A percentile compares a stretch with the other conserved stretches of the same genome.
phyloP scores from a whole-genome alignment of 75 land plant species.

The Picea glauca region DNA sequence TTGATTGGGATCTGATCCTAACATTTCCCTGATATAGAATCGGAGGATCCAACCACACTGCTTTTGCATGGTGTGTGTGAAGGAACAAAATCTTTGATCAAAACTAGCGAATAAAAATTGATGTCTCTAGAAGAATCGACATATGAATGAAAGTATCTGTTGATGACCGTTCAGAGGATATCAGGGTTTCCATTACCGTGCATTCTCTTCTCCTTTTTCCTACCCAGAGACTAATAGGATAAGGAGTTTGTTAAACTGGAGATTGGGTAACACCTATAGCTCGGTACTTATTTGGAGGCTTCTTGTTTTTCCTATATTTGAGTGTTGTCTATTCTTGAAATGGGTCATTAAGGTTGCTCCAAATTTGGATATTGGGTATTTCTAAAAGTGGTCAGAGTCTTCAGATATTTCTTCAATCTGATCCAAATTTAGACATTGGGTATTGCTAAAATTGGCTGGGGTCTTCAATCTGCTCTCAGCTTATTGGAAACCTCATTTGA shows the following conservation, averaged over 20 bases:
- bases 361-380: neutral
- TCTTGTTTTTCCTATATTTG: neutral
- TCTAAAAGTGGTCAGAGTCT: neutral
- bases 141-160: neutral
- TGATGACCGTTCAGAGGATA: conserved; percentile 6
- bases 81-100: too few species aligned
- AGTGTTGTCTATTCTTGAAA: neutral
- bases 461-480: neutral
- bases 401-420: too few species aligned
- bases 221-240: conserved; percentile 63
- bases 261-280: conserved; percentile 22
- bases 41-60: too few species aligned
- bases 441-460: neutral
- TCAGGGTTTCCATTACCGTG: neutral
- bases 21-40: too few species aligned
- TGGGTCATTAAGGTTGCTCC: neutral
- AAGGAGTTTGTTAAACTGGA: conserved; percentile 47
- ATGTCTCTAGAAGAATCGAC: neutral
- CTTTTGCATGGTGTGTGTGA: too few species aligned
- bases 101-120: neutral
- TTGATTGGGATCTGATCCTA: too few species aligned
- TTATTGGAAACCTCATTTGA: neutral
- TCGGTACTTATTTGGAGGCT: too few species aligned
- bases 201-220: conserved; percentile 14
- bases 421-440: neutral